Percentiles rank a stretch among this genome's conserved stretches.
Conservation (phyloP, 768 basidiomycete species). For the Mycena kentingensis region DNA sequence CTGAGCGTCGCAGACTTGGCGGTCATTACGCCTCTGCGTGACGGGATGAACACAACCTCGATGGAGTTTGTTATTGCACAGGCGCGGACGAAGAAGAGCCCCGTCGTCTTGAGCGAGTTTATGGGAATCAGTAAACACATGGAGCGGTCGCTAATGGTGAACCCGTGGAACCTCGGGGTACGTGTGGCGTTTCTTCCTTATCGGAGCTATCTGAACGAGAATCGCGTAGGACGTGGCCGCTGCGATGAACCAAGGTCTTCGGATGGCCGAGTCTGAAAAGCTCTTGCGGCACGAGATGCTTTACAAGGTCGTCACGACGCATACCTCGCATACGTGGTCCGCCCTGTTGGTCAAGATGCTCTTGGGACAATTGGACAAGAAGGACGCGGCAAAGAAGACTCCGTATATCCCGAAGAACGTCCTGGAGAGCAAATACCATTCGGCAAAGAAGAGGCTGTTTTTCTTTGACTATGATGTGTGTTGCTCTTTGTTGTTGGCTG, state of each 20-base stretch:
- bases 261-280: conserved; percentile 81
- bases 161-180: conserved; percentile 94
- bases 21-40: conserved; percentile 91
- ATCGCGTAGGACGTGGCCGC: conserved; percentile 73
- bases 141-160: conserved; percentile 85
- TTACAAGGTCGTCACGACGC: conserved; percentile 84
- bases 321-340: conserved; percentile 96
- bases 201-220: not conserved
- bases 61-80: conserved; percentile 99
- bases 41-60: conserved; percentile 98
- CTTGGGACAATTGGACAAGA: conserved; percentile 74
- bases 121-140: conserved; percentile 96
- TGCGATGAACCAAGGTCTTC: conserved; percentile 85
- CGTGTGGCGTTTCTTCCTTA: conserved; percentile 28
- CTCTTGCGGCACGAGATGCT: conserved; percentile 69
- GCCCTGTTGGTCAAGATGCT: conserved; percentile 87
- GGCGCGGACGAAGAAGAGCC: conserved; percentile 76
- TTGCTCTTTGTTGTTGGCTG: conserved; percentile 18
- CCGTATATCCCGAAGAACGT: conserved; percentile 74
- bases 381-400: conserved; percentile 80
- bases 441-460: conserved; percentile 81
- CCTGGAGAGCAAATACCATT: conserved; percentile 61
- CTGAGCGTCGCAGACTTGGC: conserved; percentile 91
- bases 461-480: conserved; percentile 95
- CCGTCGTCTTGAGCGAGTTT: conserved; percentile 93